These are phyloP conservation scores for Acacia melanoxylon DNA, from an alignment of 306 rosid species.

Conservation along the genomic window DNA sequence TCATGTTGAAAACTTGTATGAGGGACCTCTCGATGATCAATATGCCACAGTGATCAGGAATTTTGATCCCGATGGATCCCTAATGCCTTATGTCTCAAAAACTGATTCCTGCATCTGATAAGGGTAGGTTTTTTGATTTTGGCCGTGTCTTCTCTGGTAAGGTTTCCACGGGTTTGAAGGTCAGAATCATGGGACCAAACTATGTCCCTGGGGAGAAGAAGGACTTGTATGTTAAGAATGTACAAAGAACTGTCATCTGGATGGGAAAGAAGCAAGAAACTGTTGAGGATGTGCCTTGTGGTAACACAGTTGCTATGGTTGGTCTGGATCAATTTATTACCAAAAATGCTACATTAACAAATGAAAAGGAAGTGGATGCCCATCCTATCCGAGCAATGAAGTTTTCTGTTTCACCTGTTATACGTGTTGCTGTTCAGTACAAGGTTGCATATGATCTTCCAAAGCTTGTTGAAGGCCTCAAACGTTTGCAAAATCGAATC, in stretches of 20 bases:
- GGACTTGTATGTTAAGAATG: neutral
- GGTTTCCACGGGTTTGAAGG: constrained; percentile 8
- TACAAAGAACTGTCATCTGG: neutral
- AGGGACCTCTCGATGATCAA: constrained; percentile 70
- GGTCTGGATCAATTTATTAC: neutral
- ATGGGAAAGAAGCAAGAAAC: neutral
- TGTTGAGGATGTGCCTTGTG: constrained; percentile 1
- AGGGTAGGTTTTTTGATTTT: constrained; percentile 7
- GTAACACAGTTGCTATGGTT: neutral
- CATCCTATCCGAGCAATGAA: constrained; percentile 54
- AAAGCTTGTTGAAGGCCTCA: no score
- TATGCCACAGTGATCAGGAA: constrained; percentile 27
- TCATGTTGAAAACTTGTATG: constrained; percentile 69
- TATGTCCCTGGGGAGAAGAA: no score
- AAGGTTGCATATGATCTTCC: no score
- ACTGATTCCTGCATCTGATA: constrained; percentile 23
- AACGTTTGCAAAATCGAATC: no score
- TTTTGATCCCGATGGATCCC: constrained; percentile 28
- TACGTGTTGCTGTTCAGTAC: no score
- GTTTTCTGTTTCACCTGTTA: no score
- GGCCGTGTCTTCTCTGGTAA: constrained; percentile 16
- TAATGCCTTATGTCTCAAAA: constrained; percentile 39
- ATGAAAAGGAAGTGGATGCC: neutral
- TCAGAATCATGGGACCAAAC: constrained; percentile 17
- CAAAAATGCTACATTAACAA: neutral